Base-by-base conservation (phyloP, 768 basidiomycete genomes). In the Suillus weaverae region DNA sequence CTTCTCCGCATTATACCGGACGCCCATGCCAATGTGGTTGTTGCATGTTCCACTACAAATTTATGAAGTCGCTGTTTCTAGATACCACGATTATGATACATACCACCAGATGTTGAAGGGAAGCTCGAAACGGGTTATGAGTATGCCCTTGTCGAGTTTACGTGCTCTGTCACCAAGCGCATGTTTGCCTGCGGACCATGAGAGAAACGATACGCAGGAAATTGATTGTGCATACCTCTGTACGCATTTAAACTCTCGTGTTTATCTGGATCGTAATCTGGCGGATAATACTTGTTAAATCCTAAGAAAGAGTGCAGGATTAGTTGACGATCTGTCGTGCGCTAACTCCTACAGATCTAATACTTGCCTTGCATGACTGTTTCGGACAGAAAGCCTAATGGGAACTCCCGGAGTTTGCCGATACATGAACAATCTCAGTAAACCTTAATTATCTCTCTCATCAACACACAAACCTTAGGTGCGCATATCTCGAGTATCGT, bases 1-100 rank as follows among this genome's bases (percentile, higher is more conserved):
- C 86, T 99, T 99, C 78, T 99, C 96, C 0, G 97, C 97, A 69
- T 99, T 99, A 82, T 98, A 99, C n/a, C 97, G 92, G 2, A 99
- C 97, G 30, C 97, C 97, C 87, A 97, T 97, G 13, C 97, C 97
- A 60, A 99, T 94, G 79, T 99, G 97, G 70, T 91, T 91, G 76
- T 96, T 89, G 79, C 97, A 99, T 79, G 90, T 90, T 39, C 89
- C 94, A 72, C 97, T 98, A 77, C 43, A 64, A 26, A 20, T 30
- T 6, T 16, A 22, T 43, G 43, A 57, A 18, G 57, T 55, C 65
- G 59, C 54, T 56, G 55, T 61, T 46, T 41, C 14, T 33, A 60
- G 46, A 55, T 33, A 39, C 33, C 7, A 46, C 36, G 14, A 30
- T 18, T 30, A 32, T 20, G 10, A 61, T 14, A 79, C 88, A 43